Base-by-base conservation (phyloP, 2,329 filamentous ascomycete genomes). In the Fusarium piperis region DNA sequence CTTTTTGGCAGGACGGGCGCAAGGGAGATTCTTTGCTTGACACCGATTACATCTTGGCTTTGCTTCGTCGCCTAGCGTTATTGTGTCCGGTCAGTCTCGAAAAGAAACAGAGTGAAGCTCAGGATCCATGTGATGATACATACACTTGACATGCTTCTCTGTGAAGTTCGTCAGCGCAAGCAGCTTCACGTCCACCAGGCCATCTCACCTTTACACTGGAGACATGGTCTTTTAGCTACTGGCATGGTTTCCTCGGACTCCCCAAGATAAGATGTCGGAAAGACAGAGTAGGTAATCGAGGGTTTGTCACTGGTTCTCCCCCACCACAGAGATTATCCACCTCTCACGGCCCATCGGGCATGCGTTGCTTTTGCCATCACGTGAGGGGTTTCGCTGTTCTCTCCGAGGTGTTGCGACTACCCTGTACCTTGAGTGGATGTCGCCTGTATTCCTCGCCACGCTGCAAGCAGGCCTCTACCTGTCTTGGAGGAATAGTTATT, bases 131-230 rank as follows among this genome's bases (percentile, higher is more conserved):
- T 35, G 30, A 32, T 32, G 38, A 52, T 18, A 32, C 78, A 73
- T 67, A 80, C 79, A 81, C 73, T 80, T 81, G 53, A 81, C 78
- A 68, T 81, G 78, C 57, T 80, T 81, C 44, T 81, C 79, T 81
- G 44, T 8, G 9, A 3, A 0, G 2, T 1, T 30, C 18, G 64
- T 77, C 64, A 77, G 71, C 53, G 65, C 44, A 51, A 18, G 44
- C 44, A 57, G 36, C n/a, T 15, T 35, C 46, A 52, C 26, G 13
- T 26, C 30, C 32, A 48, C 4, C 11, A 30, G 13, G 38, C 16
- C 36, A 16, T 8, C 13, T 61, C 64, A 80, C 79, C 79, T 81
- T 80, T 81, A 76, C 79, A 81, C 46, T 81, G 79, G 36, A 78
- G 65, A 62, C 79, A 81, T 56, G 79, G 79, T 59, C 76, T 76